These are phyloP conservation scores for Fusarium sp. DNA, from an alignment of 2,329 filamentous ascomycete species.

Conservation along the genomic window DNA sequence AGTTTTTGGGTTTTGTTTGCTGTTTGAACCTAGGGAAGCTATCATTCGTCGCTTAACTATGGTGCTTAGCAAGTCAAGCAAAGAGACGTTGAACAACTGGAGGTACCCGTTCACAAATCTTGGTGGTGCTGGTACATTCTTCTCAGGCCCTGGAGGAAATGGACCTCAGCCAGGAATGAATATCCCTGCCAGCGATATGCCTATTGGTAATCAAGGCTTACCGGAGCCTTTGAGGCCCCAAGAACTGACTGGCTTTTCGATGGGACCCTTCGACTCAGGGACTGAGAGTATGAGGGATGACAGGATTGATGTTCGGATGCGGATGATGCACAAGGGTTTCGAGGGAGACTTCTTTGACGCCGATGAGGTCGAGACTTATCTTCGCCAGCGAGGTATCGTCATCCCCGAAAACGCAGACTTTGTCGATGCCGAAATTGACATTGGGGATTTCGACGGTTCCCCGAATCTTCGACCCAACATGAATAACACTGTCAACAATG, in stretches of 20 bases:
- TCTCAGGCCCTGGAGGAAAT: slow-evolving; percentile 44
- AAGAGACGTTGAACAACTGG: slow-evolving; percentile 66
- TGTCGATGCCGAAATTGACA: slow-evolving; percentile 67
- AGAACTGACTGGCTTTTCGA: slow-evolving; percentile 46
- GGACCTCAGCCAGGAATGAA: neutral
- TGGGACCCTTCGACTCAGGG: slow-evolving; percentile 60
- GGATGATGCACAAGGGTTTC: slow-evolving; percentile 68
- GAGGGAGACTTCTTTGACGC: slow-evolving; percentile 82
- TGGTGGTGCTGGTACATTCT: slow-evolving; percentile 76
- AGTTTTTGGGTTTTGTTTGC: slow-evolving; percentile 76
- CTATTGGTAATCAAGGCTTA: slow-evolving; percentile 53
- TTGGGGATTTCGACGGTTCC: slow-evolving; percentile 49
- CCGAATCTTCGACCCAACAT: slow-evolving; percentile 7
- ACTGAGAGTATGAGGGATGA: slow-evolving; percentile 55
- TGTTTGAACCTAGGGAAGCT: slow-evolving; percentile 63
- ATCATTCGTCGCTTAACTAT: slow-evolving; percentile 56
- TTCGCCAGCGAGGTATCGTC: slow-evolving; percentile 70
- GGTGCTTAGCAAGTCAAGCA: slow-evolving; percentile 45
- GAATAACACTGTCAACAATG: neutral
- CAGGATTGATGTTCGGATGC: slow-evolving; percentile 58
- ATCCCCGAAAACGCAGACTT: slow-evolving; percentile 71
- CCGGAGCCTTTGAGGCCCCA: slow-evolving; percentile 36
- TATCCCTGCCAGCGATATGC: slow-evolving; percentile 5
- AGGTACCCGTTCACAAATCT: slow-evolving; percentile 71
- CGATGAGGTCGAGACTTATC: slow-evolving; percentile 80